Conservation (phyloP, 2,329 filamentous ascomycete genomes). For the Fusarium armeniacum region DNA sequence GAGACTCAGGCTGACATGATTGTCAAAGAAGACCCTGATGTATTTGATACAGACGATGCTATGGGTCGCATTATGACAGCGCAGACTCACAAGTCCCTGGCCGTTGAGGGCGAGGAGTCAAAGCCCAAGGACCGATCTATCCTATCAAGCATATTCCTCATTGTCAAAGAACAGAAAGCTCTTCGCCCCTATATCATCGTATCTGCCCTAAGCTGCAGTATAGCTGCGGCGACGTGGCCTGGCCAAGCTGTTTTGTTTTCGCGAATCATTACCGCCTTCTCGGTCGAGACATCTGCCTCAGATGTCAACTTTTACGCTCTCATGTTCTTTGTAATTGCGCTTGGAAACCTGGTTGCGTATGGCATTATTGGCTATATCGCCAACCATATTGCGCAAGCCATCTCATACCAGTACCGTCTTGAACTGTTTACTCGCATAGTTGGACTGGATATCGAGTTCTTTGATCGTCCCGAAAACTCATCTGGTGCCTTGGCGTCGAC, state of each 20-base stretch:
- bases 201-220: not conserved
- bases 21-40: not conserved
- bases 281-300: constrained; percentile 15
- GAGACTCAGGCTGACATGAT: not conserved
- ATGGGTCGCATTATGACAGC: constrained; percentile 13
- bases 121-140: constrained; percentile 11
- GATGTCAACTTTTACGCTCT: constrained; percentile 56
- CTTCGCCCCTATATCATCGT: constrained; percentile 23
- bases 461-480: constrained; percentile 53
- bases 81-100: constrained; percentile 14
- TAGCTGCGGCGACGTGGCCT: constrained; percentile 51
- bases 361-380: constrained; percentile 38
- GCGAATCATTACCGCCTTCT: constrained; percentile 50
- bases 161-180: constrained; percentile 30
- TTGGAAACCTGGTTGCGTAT: constrained; percentile 45
- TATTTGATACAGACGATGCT: not conserved
- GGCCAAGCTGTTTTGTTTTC: constrained; percentile 54
- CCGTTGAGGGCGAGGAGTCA: not conserved
- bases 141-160: constrained; percentile 25
- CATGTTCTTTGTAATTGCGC: constrained; percentile 51
- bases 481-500: constrained; percentile 53
- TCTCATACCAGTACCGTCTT: constrained; percentile 47
- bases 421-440: constrained; percentile 52
- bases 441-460: constrained; percentile 60
- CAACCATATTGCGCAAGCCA: constrained; percentile 38